Base-by-base conservation (phyloP, 352 stramenopile genomes). In the Globisporangium orthogonon region DNA sequence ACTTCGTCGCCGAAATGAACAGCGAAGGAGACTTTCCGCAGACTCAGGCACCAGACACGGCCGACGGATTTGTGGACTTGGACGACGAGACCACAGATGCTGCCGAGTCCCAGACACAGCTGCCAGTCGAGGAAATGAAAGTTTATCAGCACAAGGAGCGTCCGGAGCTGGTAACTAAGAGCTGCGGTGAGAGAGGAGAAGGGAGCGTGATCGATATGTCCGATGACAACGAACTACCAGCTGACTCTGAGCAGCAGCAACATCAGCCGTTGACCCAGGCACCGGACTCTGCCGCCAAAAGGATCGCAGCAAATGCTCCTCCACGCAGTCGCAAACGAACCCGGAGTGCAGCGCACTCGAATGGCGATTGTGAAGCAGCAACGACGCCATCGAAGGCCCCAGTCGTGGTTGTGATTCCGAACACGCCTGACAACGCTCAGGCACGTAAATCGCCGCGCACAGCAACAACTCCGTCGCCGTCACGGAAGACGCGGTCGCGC, bases 41-140 rank as follows among this genome's bases (percentile, higher is more conserved):
- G 43, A 61, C 56, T 7, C 56, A 61, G 14, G 48, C 48, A 13
- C 48, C 31, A 15, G 56, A 61, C 17, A 56, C 48, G 7, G 29
- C 50, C 3, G 48, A 56, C 35, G 39, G 56, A 1, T 61, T 61
- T 10, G 29, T 17, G n/a, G 50, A 52, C 11, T 15, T 28, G 13
- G 50, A 35, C 10, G 17, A 46, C 17, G 31, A 35, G 28, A 41
- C 31, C 17, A 40, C 35, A 10, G 33, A 54, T 18, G 50, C 31
- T 4, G 10, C 31, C 2, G 31, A 53, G 31, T 43, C 48, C 13
- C 29, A 46, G 50, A 46, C 33, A 13, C 50, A 29, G 50, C 29
- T 48, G 39, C 18, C 18, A 17, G 3, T 46, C 14, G 37, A 56
- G 1, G 40, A 33, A 2, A 49, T 40, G 35, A 39, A 39, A 6